Evolutionary conservation across 1,284 basidiomycete genomes (phyloP), one percentile per base, ranked within the genome.

Genomic region (Vanrija sp.): DNA sequence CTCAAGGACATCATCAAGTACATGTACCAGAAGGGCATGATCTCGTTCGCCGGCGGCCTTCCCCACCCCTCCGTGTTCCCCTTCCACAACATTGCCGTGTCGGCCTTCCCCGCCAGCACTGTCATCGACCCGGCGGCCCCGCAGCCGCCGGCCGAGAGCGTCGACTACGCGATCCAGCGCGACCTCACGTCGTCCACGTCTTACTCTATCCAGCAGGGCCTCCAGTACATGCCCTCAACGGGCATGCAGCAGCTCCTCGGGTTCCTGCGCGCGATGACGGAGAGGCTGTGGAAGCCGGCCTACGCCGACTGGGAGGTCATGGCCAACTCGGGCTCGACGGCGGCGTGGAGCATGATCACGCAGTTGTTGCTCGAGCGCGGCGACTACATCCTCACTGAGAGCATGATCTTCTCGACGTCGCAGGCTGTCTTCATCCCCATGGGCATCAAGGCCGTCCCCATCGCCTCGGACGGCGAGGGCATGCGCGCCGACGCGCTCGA

Each of bases 301-400:
- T 88, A 86, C 68, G 63, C 71, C 15, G 81, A 89, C 69, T 87
- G 79, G 66, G 74, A 79, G 4, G 81, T 80, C 1, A 68, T 88
- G 16, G 38, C 86, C 6, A 82, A 86, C 64, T 80, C 80, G n/a
- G 88, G 88, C 15, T 87, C 87, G 60, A 91, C 88, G 0, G 88
- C 89, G 66, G 88, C 82, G 38, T 82, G 67, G 63, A 73, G 52
- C 55, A 71, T 72, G 52, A 55, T 71, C 46, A 50, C 63, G 38
- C 54, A 61, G 68, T 47, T 87, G 82, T 74, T 91, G 12, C 84
- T 83, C 69, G 86, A 91, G 65, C 81, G 80, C 0, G 88, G 86
- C 14, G 87, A 90, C 58, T 80, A 80, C 15, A 78, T 89, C 49
- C 71, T 91, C 3, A 81, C 82, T 28, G 85, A 85, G 54, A 69